Base-by-base conservation (phyloP, 495 filamentous ascomycete genomes). In the Aspergillus baeticus region DNA sequence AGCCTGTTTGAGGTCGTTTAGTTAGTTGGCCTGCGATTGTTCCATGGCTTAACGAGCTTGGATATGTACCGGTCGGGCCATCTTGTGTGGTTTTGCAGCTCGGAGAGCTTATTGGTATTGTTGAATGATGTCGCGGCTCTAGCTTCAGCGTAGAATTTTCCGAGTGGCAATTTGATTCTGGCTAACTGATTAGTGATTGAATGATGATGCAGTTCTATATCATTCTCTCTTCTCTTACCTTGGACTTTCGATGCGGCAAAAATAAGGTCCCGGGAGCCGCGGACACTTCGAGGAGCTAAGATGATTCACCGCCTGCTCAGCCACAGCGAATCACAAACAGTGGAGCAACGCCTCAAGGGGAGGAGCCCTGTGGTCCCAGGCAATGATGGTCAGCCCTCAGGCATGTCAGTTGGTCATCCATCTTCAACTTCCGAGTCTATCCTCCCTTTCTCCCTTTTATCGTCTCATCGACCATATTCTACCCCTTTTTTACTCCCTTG, bases 11-110 rank as follows among this genome's bases (percentile, higher is more conserved):
- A 39, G 26, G 22, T 41, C 61, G 59, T 35, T 22, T 55, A 33
- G 17, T 15, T 54, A 61, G 49, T 60, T 53, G 66, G 8, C 36
- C 6, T 15, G 11, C 6, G 31, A 26, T 49, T 57, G 6, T 43
- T 36, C 37, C 37, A 41, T 46, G 31, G 49, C 10, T 51, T 26
- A 41, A n/a, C 15, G 29, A 20, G 46, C 11, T 8, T 22, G 29
- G 58, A 10, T 8, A 43, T 59, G 36, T 65, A 73, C 72, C 17
- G 63, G 59, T 55, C 64, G 67, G 35, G 69, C 60, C 69, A 71
- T 72, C 52, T 41, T 66, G 50, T 20, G 43, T 21, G 29, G 33
- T 10, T 45, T 13, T 10, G n/a, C 21, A 11, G 55, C 34, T 46
- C 17, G 21, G 11, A 10, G 39, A 51, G 15, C n/a, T 35, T 21